Evolutionary conservation across 2,329 filamentous ascomycete species (phyloP), one percentile per base, ranked within the genome.

Genomic region (Rutstroemia sp.): DNA sequence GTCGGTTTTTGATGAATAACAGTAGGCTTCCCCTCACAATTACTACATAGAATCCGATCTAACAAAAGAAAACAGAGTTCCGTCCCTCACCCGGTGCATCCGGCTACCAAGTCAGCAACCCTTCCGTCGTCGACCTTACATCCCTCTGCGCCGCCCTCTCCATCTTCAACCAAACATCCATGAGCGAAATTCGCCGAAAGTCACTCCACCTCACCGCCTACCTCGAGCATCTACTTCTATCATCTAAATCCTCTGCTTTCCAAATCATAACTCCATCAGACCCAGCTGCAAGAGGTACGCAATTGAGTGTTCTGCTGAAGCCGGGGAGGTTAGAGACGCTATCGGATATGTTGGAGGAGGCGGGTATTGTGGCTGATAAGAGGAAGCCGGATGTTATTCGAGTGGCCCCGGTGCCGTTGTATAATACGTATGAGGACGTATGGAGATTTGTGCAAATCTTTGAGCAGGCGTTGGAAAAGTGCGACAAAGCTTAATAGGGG

Each of bases 81-180:
- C 75, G 84, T 42, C 89, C 91, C 4, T 88, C 88, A 7, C 74
- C 81, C 2, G 91, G 92, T 41, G 92, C 91, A 0, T 83, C 78
- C 37, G 91, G 91, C 4, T 96, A 83, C 72, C 89, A 95, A 71
- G 71, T 92, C n/a, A 89, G 86, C 51, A 96, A 96, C 69, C 89
- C 88, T 1, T 89, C 83, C 0, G 88, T 85, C 10, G 76, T 94
- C 6, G 89, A 95, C 65, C 79, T 92, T 47, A 87, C 87, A 14
- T 82, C 84, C n/a, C 77, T 95, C 2, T 76, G 82, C 9, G 89
- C 84, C 0, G 85, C 87, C 1, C 74, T 96, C 5, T 83, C 84
- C 23, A 78, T 95, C 23, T 94, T 94, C 69, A 79, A 79, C 61
- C 78, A 83, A 68, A 89, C 89, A 0, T 78, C 73, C 42, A 92